Evolutionary conservation across 768 basidiomycete genomes (phyloP).

Genomic region (Lactarius deliciosus): DNA sequence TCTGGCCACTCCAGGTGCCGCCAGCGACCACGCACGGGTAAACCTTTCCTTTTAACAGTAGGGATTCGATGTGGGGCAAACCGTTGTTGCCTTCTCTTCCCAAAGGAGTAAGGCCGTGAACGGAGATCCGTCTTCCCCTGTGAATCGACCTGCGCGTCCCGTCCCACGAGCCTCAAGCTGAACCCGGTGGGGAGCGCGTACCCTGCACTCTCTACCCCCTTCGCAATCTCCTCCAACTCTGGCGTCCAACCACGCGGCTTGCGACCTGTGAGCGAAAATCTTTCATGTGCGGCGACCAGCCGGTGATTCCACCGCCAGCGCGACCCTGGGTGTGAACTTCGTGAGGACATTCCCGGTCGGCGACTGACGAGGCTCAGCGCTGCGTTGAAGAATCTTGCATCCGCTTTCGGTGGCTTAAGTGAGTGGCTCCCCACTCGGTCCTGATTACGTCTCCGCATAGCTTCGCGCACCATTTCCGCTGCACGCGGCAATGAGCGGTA

Average conservation of each 20-base stretch:
- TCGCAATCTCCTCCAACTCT: constrained; percentile 21
- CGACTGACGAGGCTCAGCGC: constrained; percentile 44
- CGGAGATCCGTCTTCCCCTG: neutral
- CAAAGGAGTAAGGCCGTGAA: constrained; percentile 12
- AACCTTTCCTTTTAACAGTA: constrained; percentile 30
- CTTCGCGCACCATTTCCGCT: constrained; percentile 6
- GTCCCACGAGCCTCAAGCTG: constrained; percentile 21
- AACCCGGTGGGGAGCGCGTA: constrained; percentile 23
- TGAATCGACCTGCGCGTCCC: neutral
- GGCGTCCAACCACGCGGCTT: constrained; percentile 18
- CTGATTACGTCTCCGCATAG: constrained; percentile 1
- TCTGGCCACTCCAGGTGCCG: neutral
- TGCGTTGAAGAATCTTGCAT: constrained; percentile 70
- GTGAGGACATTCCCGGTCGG: constrained; percentile 24
- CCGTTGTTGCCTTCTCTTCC: neutral
- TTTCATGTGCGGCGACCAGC: constrained; percentile 31
- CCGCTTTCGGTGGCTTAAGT: constrained; percentile 35
- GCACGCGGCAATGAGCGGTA: constrained; percentile 15
- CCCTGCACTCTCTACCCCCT: constrained; percentile 16
- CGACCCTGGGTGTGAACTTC: constrained; percentile 29
- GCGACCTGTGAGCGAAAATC: constrained; percentile 1
- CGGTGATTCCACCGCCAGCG: constrained; percentile 35
- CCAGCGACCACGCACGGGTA: constrained; percentile 26
- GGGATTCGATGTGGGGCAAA: constrained; percentile 25
- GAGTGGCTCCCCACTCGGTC: neutral